These are phyloP conservation scores for Eimeria praecox DNA, from an alignment of 169 alveolate species.

Conservation along the genomic window DNA sequence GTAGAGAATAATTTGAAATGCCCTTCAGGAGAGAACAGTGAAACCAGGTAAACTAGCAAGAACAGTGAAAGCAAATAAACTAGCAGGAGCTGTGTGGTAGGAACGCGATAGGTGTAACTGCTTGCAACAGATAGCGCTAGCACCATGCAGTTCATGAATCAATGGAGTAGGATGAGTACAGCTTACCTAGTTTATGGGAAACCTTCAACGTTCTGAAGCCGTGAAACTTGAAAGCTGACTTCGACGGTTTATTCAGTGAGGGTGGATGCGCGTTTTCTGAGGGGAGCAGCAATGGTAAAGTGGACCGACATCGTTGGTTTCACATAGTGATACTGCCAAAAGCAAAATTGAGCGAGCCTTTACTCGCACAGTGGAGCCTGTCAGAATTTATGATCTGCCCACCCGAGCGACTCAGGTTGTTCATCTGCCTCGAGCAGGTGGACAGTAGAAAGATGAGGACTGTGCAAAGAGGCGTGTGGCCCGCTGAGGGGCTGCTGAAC, in stretches of 20 bases:
- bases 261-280: too few species aligned
- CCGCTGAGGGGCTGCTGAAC: neutral
- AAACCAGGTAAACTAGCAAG: neutral
- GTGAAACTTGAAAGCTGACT: neutral
- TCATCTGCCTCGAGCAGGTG: neutral
- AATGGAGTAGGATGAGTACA: neutral
- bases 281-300: too few species aligned
- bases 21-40: neutral
- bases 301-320: too few species aligned
- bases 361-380: neutral
- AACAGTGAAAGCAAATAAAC: neutral
- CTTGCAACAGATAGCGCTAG: neutral
- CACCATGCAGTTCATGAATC: neutral
- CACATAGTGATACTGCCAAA: too few species aligned
- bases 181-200: neutral
- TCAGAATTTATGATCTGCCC: neutral
- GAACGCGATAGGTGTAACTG: neutral
- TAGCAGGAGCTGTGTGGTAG: neutral
- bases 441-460: neutral
- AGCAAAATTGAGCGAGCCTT: neutral
- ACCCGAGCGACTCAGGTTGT: too few species aligned
- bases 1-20: neutral
- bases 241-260: too few species aligned
- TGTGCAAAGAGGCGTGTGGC: neutral
- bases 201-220: neutral